A percentile compares a stretch with the other conserved stretches of the same genome.
Evolutionary conservation across 805 yeast species (phyloP).

Genomic region (Wickerhamiella kurtzmanii): DNA sequence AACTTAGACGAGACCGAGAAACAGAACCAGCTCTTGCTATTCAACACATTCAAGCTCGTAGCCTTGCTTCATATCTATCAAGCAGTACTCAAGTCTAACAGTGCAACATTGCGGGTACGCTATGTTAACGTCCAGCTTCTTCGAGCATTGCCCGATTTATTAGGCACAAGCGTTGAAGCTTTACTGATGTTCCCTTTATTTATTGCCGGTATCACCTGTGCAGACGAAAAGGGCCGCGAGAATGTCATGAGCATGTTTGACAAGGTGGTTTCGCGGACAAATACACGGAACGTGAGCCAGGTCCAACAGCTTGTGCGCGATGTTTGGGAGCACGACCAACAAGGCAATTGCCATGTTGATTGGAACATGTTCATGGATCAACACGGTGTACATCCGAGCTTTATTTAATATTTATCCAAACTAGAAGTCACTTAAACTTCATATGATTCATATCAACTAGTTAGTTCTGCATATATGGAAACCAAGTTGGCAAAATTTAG

Average conservation of each 20-base stretch:
- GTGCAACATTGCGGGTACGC: slow-evolving; percentile 52
- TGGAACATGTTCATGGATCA: slow-evolving; percentile 57
- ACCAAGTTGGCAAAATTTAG: too few species aligned
- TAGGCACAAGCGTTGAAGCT: slow-evolving; percentile 58
- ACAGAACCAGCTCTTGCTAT: slow-evolving; percentile 53
- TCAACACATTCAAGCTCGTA: slow-evolving; percentile 57
- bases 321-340: slow-evolving; percentile 31
- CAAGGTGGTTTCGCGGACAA: slow-evolving; percentile 45
- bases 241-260: slow-evolving; percentile 40
- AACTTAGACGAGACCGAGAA: slow-evolving; percentile 35
- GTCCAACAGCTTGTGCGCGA: slow-evolving; percentile 29
- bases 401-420: slow-evolving; percentile 31
- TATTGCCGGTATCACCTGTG: slow-evolving; percentile 60
- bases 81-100: slow-evolving; percentile 45
- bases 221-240: slow-evolving; percentile 37
- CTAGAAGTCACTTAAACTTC: too few species aligned
- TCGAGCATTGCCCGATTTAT: slow-evolving; percentile 44
- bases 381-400: slow-evolving; percentile 67
- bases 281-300: slow-evolving; percentile 48
- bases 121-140: slow-evolving; percentile 40
- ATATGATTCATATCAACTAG: not conserved
- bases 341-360: slow-evolving; percentile 51
- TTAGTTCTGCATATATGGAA: too few species aligned
- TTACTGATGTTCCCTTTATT: slow-evolving; percentile 68
- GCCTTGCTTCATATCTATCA: slow-evolving; percentile 57